Evolutionary conservation across 23 red algal species (phyloP).

Genomic region (Gracilaria domingensis): DNA sequence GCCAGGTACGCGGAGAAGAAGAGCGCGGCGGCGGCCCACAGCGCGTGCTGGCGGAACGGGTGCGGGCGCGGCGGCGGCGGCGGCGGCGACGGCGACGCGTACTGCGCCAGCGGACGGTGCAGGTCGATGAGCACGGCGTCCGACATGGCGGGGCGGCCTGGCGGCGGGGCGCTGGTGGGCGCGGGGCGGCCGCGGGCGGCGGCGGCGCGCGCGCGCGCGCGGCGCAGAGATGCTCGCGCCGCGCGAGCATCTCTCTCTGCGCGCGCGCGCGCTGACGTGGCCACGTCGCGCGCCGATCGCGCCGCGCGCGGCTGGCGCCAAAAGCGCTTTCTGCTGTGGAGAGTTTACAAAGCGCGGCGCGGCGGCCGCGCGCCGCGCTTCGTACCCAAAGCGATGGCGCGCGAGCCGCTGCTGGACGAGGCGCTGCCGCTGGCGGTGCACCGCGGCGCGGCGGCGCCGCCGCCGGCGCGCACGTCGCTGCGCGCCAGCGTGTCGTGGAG

Average conservation of each 20-base stretch:
- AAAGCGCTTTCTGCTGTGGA: too few relatives aligned
- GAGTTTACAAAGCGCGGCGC: too few relatives aligned
- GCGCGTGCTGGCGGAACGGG: slow-evolving; percentile 51
- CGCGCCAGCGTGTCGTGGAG: slow-evolving; percentile 13
- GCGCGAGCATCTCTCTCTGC: not conserved
- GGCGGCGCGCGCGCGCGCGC: not conserved
- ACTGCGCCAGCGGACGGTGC: slow-evolving; percentile 29
- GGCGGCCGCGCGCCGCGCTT: too few relatives aligned
- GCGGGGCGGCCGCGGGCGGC: too few relatives aligned
- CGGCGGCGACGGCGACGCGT: slow-evolving; percentile 26
- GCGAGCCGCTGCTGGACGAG: slow-evolving; percentile 16
- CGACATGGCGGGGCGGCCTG: slow-evolving; percentile 40
- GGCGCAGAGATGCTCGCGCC: too few relatives aligned
- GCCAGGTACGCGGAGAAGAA: slow-evolving; percentile 61
- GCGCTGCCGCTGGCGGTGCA: slow-evolving; percentile 7
- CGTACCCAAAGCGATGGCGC: too few relatives aligned
- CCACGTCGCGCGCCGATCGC: not conserved
- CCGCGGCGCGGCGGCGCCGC: slow-evolving; percentile 3
- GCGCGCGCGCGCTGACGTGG: not conserved
- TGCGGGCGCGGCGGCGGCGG: slow-evolving; percentile 29
- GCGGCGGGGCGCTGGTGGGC: not conserved
- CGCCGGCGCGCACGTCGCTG: slow-evolving; percentile 22
- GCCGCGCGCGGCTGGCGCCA: too few relatives aligned
- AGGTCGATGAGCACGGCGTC: slow-evolving; percentile 46
- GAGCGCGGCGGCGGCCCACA: slow-evolving; percentile 45